These are phyloP conservation scores for Diddensiella caesifluorescens DNA, from an alignment of 805 yeast species.

Conservation along the genomic window DNA sequence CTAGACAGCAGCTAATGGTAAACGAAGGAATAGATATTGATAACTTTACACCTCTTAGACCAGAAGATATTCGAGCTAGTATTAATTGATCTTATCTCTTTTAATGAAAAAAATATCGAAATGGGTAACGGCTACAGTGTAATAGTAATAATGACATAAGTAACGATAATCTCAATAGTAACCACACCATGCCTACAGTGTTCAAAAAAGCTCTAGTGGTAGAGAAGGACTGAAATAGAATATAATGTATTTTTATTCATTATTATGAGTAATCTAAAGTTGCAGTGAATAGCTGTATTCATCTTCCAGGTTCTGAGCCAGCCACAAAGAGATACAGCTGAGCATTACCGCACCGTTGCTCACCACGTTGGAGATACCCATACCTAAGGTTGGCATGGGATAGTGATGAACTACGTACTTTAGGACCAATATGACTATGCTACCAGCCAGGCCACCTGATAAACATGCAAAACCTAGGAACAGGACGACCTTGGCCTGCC, in stretches of 20 bases:
- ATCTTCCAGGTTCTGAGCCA: constrained; percentile 92
- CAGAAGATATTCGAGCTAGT: constrained; percentile 25
- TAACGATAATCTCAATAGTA: too few relatives aligned
- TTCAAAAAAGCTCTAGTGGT: too few relatives aligned
- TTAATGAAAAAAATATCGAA: background rate
- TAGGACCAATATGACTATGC: constrained; percentile 79
- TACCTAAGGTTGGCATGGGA: constrained; percentile 81
- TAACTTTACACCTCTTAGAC: constrained; percentile 54
- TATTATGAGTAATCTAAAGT: constrained; percentile 45
- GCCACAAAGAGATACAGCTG: constrained; percentile 87
- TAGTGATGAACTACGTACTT: constrained; percentile 77
- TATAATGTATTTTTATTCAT: too few relatives aligned
- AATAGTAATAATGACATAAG: too few relatives aligned
- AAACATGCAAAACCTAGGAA: constrained; percentile 88
- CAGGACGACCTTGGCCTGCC: constrained; percentile 90
- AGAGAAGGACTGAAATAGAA: too few relatives aligned
- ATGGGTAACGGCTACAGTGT: background rate
- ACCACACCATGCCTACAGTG: too few relatives aligned
- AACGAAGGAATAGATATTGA: constrained; percentile 38
- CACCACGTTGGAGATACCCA: constrained; percentile 88
- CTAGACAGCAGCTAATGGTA: constrained; percentile 38
- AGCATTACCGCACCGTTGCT: constrained; percentile 75
- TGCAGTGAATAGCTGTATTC: constrained; percentile 92
- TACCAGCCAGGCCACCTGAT: constrained; percentile 93
- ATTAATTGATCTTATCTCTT: constrained; percentile 9